Evolutionary conservation across 163 green algal genomes (phyloP).

Genomic region (Volvox carteri): DNA sequence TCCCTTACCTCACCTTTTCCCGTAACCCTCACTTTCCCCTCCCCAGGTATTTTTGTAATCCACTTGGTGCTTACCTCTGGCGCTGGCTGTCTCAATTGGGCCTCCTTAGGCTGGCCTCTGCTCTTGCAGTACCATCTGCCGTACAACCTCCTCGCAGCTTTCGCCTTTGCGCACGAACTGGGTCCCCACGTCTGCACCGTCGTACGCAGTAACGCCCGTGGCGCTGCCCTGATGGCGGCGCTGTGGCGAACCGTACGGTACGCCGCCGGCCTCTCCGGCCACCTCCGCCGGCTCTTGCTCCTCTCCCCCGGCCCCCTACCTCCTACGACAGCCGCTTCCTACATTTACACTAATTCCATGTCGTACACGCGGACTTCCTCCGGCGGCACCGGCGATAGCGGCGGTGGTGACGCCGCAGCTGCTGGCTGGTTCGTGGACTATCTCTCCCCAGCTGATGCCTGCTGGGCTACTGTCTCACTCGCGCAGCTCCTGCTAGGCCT

Average conservation of each 20-base stretch:
- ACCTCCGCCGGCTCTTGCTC: neutral
- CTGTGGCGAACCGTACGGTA: neutral
- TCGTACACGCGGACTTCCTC: no score
- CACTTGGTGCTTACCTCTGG: slow-evolving; percentile 27
- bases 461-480: neutral
- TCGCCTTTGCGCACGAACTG: neutral
- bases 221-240: neutral
- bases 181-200: slow-evolving; percentile 22
- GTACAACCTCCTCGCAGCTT: slow-evolving; percentile 1
- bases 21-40: neutral
- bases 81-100: slow-evolving; percentile 35
- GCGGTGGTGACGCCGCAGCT: neutral
- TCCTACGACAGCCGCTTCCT: neutral
- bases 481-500: slow-evolving; percentile 13
- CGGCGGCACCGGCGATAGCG: neutral
- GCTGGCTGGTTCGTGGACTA: neutral
- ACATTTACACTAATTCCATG: neutral
- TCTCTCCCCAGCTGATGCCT: neutral
- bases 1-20: neutral
- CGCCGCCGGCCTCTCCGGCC: neutral
- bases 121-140: slow-evolving; percentile 29
- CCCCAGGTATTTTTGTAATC: slow-evolving; percentile 18
- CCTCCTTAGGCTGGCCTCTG: slow-evolving; percentile 27
- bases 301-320: neutral
- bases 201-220: neutral